Evolutionary conservation across 176 grass and related monocot genomes (phyloP).

Genomic region (Phragmites australis): DNA sequence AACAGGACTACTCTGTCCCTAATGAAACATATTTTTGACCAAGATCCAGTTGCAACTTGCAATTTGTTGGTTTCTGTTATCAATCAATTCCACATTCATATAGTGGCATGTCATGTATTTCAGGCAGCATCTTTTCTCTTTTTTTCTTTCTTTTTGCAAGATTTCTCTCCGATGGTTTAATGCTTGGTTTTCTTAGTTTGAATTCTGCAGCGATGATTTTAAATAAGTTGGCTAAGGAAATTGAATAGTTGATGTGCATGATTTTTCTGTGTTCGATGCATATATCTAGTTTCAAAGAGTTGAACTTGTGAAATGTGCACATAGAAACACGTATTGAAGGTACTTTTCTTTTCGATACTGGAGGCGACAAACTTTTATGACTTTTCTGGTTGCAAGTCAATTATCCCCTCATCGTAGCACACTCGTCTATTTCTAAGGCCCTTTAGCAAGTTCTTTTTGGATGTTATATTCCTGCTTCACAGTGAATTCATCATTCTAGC

Average conservation of each 20-base stretch:
- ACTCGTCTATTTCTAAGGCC: not conserved
- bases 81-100: conserved; percentile 32
- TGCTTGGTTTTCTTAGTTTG: conserved; percentile 19
- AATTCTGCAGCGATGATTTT: not conserved
- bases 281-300: not conserved
- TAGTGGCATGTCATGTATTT: conserved; percentile 34
- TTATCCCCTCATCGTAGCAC: not conserved
- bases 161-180: not conserved
- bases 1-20: not conserved
- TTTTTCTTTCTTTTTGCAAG: not conserved
- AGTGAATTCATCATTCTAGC: conserved; percentile 2
- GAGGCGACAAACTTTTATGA: not conserved
- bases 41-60: conserved; percentile 32
- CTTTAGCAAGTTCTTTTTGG: not conserved
- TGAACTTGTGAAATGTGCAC: conserved; percentile 5
- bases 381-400: not conserved
- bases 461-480: not conserved
- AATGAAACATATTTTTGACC: conserved; percentile 22
- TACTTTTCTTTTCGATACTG: conserved; percentile 17
- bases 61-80: conserved; percentile 30
- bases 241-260: not conserved
- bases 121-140: not conserved
- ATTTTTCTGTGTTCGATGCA: not conserved
- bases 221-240: not conserved
- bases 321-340: not conserved